Evolutionary conservation across 2,329 filamentous ascomycete genomes (phyloP).

Genomic region (Colletotrichum camelliae): DNA sequence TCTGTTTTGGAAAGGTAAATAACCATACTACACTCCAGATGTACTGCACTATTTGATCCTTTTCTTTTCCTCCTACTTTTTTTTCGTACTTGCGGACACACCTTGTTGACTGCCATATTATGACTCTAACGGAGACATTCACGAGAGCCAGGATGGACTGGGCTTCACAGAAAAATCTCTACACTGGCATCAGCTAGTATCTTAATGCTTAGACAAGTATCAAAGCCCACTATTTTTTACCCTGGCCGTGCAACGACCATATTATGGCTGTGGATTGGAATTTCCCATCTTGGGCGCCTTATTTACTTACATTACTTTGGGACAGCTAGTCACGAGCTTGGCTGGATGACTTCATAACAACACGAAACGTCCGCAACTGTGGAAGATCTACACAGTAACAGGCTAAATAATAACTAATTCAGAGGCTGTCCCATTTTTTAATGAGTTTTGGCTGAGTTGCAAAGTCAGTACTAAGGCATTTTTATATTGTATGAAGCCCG

Average conservation of each 20-base stretch:
- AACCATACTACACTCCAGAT: too few species aligned
- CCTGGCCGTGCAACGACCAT: accelerated
- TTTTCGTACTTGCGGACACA: neutral
- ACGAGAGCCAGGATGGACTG: neutral
- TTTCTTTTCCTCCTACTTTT: too few species aligned
- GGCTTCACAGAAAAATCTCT: neutral
- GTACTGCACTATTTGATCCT: too few species aligned
- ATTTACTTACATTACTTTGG: accelerated
- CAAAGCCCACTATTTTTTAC: too few species aligned
- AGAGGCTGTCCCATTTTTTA: accelerated
- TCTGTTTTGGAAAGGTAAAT: too few species aligned
- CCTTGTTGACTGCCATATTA: neutral
- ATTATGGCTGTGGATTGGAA: accelerated
- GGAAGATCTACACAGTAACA: accelerated
- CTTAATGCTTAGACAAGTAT: too few species aligned
- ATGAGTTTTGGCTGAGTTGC: neutral
- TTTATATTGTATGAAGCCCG: neutral
- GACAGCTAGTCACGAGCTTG: neutral
- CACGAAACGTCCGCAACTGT: accelerated
- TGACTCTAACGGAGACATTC: accelerated
- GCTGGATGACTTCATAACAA: neutral
- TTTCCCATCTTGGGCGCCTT: neutral
- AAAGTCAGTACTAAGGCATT: accelerated
- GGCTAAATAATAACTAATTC: neutral
- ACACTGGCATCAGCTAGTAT: neutral